Conservation (phyloP, 768 basidiomycete species). For the Amanita molliuscula region DNA sequence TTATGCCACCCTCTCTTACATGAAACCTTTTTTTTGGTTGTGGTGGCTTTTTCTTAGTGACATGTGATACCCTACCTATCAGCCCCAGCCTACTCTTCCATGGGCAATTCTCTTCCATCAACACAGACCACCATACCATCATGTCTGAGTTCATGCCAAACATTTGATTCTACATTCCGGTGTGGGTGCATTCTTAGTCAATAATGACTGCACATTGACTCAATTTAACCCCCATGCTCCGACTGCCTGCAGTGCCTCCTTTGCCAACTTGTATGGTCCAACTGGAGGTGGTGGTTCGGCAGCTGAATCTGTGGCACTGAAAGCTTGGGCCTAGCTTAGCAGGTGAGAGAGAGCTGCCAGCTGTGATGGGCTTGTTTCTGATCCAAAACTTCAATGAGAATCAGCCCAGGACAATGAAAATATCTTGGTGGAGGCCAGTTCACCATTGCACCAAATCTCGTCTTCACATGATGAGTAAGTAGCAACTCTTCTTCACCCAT, state of each 20-base stretch:
- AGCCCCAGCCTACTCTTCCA: not conserved
- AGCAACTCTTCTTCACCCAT: too few relatives aligned
- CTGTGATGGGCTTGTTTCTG: not conserved
- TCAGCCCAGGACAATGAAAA: too few relatives aligned
- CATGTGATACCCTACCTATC: not conserved
- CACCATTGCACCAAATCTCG: not conserved
- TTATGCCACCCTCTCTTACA: not conserved
- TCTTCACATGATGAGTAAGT: not conserved
- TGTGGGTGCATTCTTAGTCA: not conserved
- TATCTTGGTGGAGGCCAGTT: too few relatives aligned
- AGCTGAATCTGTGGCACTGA: not conserved
- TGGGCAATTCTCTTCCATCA: conserved; percentile 1
- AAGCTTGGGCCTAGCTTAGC: conserved; percentile 2
- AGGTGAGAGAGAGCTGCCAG: conserved; percentile 1
- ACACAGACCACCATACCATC: not conserved
- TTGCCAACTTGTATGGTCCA: not conserved
- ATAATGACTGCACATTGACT: not conserved
- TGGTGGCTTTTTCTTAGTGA: not conserved
- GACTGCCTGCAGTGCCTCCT: not conserved
- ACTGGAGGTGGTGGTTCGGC: not conserved
- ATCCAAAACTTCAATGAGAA: not conserved
- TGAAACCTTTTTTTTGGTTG: too few relatives aligned
- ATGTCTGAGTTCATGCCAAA: not conserved
- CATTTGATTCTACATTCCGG: not conserved
- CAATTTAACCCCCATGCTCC: not conserved